Percentiles rank a stretch among this genome's conserved stretches.
Evolutionary conservation across 2,329 filamentous ascomycete genomes (phyloP).

Genomic region (Dactylellina drechsleri): DNA sequence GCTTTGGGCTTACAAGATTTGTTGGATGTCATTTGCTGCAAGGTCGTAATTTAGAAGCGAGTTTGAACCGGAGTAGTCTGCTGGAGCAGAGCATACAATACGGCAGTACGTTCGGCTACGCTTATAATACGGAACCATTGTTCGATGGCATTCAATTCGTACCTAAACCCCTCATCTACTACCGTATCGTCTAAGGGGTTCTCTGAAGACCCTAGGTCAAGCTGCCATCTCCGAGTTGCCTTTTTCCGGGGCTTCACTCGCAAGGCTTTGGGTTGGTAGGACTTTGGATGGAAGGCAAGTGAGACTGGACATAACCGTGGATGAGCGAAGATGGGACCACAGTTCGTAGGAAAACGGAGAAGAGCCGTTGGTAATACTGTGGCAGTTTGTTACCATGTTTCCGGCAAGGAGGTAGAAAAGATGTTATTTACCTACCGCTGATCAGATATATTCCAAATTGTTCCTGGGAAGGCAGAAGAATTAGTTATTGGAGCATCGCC

Average conservation of each 20-base stretch:
- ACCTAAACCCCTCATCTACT: constrained; percentile 99
- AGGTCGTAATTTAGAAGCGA: constrained; percentile 96
- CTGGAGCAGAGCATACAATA: constrained; percentile 92
- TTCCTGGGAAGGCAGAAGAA: too few species aligned
- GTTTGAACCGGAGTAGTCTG: constrained; percentile 99
- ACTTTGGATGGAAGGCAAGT: constrained; percentile 71
- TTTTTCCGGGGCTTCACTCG: constrained; percentile 87
- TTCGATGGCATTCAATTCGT: constrained; percentile 97
- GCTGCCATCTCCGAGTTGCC: constrained; percentile 97
- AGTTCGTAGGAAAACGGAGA: constrained; percentile 82
- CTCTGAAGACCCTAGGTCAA: constrained; percentile 98
- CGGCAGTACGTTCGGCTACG: constrained; percentile 94
- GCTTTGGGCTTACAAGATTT: constrained; percentile 90
- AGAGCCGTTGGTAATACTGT: constrained; percentile 95
- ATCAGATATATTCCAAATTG: too few species aligned
- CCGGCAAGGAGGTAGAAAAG: constrained; percentile 3
- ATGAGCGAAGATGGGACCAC: constrained; percentile 88
- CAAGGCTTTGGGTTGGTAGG: constrained; percentile 65
- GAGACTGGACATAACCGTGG: constrained; percentile 89
- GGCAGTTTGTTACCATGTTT: constrained; percentile 73
- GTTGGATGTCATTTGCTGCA: constrained; percentile 98
- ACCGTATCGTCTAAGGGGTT: constrained; percentile 98
- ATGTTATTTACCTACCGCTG: constrained; percentile 16
- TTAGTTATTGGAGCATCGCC: not conserved
- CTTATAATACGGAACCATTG: constrained; percentile 99